Conservation (phyloP, 768 basidiomycete species). For the Xanthoconium purpureum region DNA sequence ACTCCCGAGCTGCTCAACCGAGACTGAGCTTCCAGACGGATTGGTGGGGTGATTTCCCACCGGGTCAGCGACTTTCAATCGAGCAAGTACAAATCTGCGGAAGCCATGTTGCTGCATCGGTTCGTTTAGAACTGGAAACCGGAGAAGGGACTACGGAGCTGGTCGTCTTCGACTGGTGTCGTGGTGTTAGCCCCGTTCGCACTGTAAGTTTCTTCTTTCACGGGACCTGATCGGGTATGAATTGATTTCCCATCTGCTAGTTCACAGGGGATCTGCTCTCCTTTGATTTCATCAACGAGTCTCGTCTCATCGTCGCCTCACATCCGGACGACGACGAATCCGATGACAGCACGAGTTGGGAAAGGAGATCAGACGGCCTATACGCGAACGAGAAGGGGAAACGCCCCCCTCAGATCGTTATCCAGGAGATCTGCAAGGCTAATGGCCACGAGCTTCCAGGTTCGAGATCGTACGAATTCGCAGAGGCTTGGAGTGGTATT, state of each 20-base stretch:
- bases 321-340: slow-evolving; percentile 35
- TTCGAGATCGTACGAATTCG: slow-evolving; percentile 47
- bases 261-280: slow-evolving; percentile 31
- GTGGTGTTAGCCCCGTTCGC: slow-evolving; percentile 26
- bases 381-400: slow-evolving; percentile 30
- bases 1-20: slow-evolving; percentile 39
- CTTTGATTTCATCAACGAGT: slow-evolving; percentile 29
- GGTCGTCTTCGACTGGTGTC: slow-evolving; percentile 30
- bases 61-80: slow-evolving; percentile 32
- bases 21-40: slow-evolving; percentile 31
- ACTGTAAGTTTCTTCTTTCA: slow-evolving; percentile 17
- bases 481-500: slow-evolving; percentile 45
- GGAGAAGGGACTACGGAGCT: slow-evolving; percentile 34
- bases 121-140: slow-evolving; percentile 30
- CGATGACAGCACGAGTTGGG: slow-evolving; percentile 29
- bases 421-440: slow-evolving; percentile 21
- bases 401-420: slow-evolving; percentile 28
- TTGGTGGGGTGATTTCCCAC: slow-evolving; percentile 33
- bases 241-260: slow-evolving; percentile 9
- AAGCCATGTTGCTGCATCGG: slow-evolving; percentile 21
- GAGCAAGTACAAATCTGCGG: slow-evolving; percentile 31
- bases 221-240: background rate
- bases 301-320: slow-evolving; percentile 23
- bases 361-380: slow-evolving; percentile 31
- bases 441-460: slow-evolving; percentile 8